These are phyloP conservation scores for Durotheca rogersii DNA, from an alignment of 495 filamentous ascomycete species.

Conservation along the genomic window DNA sequence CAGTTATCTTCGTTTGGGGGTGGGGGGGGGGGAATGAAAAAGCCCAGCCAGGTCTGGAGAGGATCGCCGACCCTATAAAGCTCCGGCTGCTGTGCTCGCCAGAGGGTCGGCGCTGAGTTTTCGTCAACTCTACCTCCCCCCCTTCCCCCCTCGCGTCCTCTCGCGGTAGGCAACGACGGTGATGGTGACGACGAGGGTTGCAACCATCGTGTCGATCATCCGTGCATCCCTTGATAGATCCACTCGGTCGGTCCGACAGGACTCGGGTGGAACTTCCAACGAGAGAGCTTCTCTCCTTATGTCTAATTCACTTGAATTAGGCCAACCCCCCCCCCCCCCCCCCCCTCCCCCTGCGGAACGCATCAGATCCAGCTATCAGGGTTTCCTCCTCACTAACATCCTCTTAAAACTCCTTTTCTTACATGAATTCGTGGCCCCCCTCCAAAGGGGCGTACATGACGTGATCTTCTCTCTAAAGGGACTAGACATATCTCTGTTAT, in stretches of 20 bases:
- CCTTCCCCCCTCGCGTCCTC: too few relatives aligned
- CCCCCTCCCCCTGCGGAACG: constrained; percentile 3
- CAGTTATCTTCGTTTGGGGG: constrained; percentile 10
- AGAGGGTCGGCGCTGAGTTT: too few relatives aligned
- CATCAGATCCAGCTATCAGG: constrained; percentile 7
- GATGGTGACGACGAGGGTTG: too few relatives aligned
- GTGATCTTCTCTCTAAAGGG: constrained; percentile 39
- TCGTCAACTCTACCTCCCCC: too few relatives aligned
- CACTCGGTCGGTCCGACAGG: neutral
- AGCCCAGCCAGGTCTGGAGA: too few relatives aligned
- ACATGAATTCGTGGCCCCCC: constrained; percentile 40
- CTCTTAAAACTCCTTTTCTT: constrained; percentile 28
- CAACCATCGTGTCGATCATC: too few relatives aligned
- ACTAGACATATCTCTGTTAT: constrained; percentile 36
- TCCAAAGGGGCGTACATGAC: constrained; percentile 37
- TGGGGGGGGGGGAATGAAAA: constrained; percentile 8
- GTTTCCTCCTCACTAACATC: constrained; percentile 12
- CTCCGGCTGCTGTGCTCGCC: too few relatives aligned
- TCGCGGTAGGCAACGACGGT: too few relatives aligned
- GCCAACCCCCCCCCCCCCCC: too few relatives aligned
- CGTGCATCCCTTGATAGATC: neutral
- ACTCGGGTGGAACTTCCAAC: constrained; percentile 8
- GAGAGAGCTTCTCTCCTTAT: constrained; percentile 1
- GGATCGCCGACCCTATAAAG: too few relatives aligned
- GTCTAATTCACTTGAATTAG: constrained; percentile 32